A percentile compares a stretch with the other conserved stretches of the same genome.
Conservation (phyloP, 2,329 filamentous ascomycete species). For the Stachybotrys echinatus region DNA sequence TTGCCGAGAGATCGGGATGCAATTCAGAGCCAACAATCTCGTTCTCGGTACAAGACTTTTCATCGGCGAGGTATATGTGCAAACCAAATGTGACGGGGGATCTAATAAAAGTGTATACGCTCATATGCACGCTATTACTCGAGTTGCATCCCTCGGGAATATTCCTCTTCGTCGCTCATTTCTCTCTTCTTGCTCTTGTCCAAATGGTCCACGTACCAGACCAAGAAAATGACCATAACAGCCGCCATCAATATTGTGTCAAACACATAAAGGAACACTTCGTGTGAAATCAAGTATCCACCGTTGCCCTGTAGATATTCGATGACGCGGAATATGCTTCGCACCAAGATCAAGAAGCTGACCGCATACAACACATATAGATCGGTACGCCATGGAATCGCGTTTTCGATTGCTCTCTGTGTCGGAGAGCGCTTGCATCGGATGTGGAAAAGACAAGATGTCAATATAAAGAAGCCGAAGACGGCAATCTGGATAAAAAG, state of each 20-base stretch:
- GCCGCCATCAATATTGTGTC: conserved; percentile 34
- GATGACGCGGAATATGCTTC: conserved; percentile 39
- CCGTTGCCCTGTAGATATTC: conserved; percentile 39
- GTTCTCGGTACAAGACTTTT: no score
- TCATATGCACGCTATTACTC: background rate
- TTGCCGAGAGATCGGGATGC: no score
- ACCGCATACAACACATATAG: conserved; percentile 21
- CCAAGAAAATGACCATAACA: conserved; percentile 31
- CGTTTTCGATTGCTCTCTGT: background rate
- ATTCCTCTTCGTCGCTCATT: background rate
- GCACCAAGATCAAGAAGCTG: conserved; percentile 34
- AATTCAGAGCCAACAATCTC: no score
- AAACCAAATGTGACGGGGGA: no score
- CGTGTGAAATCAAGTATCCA: conserved; percentile 34
- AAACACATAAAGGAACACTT: conserved; percentile 37
- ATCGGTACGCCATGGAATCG: conserved; percentile 20
- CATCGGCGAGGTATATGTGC: no score
- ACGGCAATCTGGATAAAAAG: conserved; percentile 52
- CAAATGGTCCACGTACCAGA: conserved; percentile 14
- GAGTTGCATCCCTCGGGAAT: background rate
- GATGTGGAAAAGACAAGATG: conserved; percentile 37
- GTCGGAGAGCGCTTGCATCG: conserved; percentile 14
- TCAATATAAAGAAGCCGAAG: conserved; percentile 48
- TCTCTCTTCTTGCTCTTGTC: background rate
- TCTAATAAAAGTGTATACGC: no score